A percentile compares a stretch with the other conserved stretches of the same genome.
Evolutionary conservation across 257 asterid genomes (phyloP).

Genomic region (Penstemon eatonii): DNA sequence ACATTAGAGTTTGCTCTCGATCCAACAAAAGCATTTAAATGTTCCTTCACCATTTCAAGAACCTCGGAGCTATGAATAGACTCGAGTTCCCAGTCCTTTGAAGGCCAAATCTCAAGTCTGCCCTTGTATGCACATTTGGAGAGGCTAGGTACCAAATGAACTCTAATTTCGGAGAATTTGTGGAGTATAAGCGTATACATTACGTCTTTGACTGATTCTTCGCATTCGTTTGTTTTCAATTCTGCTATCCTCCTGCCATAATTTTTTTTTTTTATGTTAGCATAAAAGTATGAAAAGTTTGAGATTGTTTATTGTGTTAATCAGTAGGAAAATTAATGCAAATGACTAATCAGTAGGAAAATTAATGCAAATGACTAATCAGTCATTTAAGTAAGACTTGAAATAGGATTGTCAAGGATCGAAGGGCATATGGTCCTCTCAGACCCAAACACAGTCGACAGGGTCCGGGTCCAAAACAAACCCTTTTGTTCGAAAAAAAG

Average conservation of each 20-base stretch:
- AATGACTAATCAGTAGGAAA: too few relatives aligned
- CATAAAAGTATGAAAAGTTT: conserved; percentile 20
- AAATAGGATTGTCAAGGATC: too few relatives aligned
- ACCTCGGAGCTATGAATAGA: conserved; percentile 71
- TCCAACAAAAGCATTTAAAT: conserved; percentile 52
- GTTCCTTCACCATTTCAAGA: conserved; percentile 73
- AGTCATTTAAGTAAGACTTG: too few relatives aligned
- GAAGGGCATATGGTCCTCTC: too few relatives aligned
- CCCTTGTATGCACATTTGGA: conserved; percentile 69
- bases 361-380: too few relatives aligned
- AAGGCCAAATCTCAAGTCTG: conserved; percentile 77
- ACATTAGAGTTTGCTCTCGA: conserved; percentile 50
- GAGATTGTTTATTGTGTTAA: too few relatives aligned
- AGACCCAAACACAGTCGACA: too few relatives aligned
- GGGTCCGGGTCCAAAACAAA: too few relatives aligned
- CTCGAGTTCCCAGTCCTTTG: conserved; percentile 86
- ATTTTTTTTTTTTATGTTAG: conserved; percentile 26
- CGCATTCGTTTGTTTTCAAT: conserved; percentile 50
- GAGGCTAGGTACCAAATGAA: conserved; percentile 68
- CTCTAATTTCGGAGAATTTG: conserved; percentile 64
- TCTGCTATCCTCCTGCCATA: conserved; percentile 77
- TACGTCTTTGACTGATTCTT: conserved; percentile 67
- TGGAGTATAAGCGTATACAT: conserved; percentile 55
- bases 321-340: too few relatives aligned
- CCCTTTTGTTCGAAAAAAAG: too few relatives aligned